These are phyloP conservation scores for Malassezia slooffiae DNA, from an alignment of 1,284 basidiomycete genomes.

Conservation along the genomic window DNA sequence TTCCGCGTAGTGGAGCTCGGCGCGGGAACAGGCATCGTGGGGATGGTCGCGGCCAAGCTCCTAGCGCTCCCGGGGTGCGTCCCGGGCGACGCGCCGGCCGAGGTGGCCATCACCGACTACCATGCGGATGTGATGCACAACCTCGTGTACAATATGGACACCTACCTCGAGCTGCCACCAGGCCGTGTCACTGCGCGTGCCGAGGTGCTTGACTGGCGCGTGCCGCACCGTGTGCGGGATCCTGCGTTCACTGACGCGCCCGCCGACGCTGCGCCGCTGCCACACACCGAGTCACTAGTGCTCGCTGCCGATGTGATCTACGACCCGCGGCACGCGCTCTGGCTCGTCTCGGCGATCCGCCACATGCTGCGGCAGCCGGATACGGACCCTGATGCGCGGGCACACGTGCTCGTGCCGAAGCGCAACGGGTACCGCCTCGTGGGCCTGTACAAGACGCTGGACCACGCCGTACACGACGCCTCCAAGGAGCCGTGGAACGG, in stretches of 20 bases:
- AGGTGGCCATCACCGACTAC: conserved; percentile 13
- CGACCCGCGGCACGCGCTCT: conserved; percentile 11
- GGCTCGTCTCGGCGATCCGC: conserved; percentile 9
- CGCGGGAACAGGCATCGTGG: conserved; percentile 15
- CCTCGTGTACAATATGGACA: conserved; percentile 11
- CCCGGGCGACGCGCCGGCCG: background rate
- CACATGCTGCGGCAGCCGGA: conserved; percentile 10
- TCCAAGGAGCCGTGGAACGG: background rate
- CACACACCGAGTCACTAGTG: conserved; percentile 5
- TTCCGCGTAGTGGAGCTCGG: conserved; percentile 11
- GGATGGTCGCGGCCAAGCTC: conserved; percentile 8
- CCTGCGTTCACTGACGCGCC: conserved; percentile 7
- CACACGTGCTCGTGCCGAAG: conserved; percentile 12
- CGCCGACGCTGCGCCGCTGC: conserved; percentile 2
- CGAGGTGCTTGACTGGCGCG: conserved; percentile 13
- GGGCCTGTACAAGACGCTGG: conserved; percentile 11
- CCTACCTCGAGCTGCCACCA: background rate
- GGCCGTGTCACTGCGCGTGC: background rate
- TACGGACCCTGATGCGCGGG: conserved; percentile 11
- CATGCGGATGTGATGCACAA: conserved; percentile 14
- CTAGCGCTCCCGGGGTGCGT: background rate
- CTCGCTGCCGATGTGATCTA: conserved; percentile 13
- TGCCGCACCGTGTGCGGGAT: conserved; percentile 1
- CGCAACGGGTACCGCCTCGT: conserved; percentile 11
- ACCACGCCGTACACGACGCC: conserved; percentile 2